These are phyloP conservation scores for Jamesozyma lodderae DNA, from an alignment of 805 yeast genomes.

Conservation along the genomic window DNA sequence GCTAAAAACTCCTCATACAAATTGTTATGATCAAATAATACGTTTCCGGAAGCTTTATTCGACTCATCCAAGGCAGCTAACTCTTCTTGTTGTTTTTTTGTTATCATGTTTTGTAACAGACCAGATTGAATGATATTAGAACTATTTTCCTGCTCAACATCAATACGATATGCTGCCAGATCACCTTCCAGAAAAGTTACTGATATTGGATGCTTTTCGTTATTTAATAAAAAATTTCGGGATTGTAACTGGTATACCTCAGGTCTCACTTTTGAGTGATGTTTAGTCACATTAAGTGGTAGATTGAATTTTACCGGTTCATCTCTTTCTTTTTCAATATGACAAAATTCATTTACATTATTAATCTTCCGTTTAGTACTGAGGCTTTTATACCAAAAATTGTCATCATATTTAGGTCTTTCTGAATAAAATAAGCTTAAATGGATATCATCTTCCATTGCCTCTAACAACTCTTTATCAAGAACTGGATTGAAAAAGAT, in stretches of 20 bases:
- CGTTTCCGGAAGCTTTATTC: constrained; percentile 1
- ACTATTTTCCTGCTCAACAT: constrained; percentile 7
- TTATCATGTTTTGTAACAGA: constrained; percentile 8
- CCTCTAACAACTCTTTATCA: constrained; percentile 8
- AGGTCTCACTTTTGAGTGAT: constrained; percentile 21
- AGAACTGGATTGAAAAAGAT: constrained; percentile 16
- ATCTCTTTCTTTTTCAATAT: not conserved
- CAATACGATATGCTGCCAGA: constrained; percentile 13
- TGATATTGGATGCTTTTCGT: constrained; percentile 19
- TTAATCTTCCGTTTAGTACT: not conserved
- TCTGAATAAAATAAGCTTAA: constrained; percentile 16
- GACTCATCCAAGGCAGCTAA: too few relatives aligned
- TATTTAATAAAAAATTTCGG: constrained; percentile 16
- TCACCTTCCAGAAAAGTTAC: constrained; percentile 19
- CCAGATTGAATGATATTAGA: constrained; percentile 20
- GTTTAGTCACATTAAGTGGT: constrained; percentile 10
- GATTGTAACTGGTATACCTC: constrained; percentile 29
- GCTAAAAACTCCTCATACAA: constrained; percentile 14
- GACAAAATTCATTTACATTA: constrained; percentile 1
- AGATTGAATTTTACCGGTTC: constrained; percentile 4
- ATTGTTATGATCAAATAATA: constrained; percentile 16
- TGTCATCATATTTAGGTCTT: constrained; percentile 16
- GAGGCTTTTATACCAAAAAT: constrained; percentile 10
- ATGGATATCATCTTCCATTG: constrained; percentile 14
- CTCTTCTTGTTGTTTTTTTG: not conserved